Base-by-base conservation (phyloP, 2,329 filamentous ascomycete genomes). In the Fusarium keratoplasticum region DNA sequence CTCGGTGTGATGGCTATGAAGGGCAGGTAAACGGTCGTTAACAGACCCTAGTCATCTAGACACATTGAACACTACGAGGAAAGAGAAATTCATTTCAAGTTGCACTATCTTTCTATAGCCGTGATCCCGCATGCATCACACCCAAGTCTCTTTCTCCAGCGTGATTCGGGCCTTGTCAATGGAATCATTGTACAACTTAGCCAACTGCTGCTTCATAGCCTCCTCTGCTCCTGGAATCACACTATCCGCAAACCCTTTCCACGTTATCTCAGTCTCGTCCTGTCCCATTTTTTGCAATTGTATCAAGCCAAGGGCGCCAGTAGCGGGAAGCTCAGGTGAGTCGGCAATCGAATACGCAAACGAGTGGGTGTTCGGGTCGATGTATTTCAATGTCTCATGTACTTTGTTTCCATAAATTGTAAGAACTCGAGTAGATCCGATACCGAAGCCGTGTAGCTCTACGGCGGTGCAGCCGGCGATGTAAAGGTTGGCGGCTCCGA, bases 401-500 rank as follows among this genome's bases (percentile, higher is more conserved):
- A 60, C 6, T n/a, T 44, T 29, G 38, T 25, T 60, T 11, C 25
- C 57, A 9, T 60, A 18, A 38, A 60, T 42, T 11, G 57, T 29
- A 27, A 60, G 57, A 6, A 60, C 6, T 7, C 57, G 57, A 25
- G 40, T 38, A 0, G 57, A 60, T 16, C 25, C 36, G 8, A 60
- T 11, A 4, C 57, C 36, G n/a, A 42, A 60, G 13, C 57, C 57
- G 6, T 22, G 20, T 20, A 60, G 38, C 11, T 60, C 27, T 8
- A 60, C 36, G 6, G 27, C 57, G 5, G 27, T 27, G 27, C 57
- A 60, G 1, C 57, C 57, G 13, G 57, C 35, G 25, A 60, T 42
- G 57, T 60, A 60, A 38, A 60, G 36, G 3, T 60, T 13, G 11
- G 57, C 36, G n/a, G 57, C 57, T 14, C 57, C 57, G 27, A 60